Evolutionary conservation across 257 asterid genomes (phyloP), one percentile per base, ranked within the genome.

Genomic region (Solanum arcanum): DNA sequence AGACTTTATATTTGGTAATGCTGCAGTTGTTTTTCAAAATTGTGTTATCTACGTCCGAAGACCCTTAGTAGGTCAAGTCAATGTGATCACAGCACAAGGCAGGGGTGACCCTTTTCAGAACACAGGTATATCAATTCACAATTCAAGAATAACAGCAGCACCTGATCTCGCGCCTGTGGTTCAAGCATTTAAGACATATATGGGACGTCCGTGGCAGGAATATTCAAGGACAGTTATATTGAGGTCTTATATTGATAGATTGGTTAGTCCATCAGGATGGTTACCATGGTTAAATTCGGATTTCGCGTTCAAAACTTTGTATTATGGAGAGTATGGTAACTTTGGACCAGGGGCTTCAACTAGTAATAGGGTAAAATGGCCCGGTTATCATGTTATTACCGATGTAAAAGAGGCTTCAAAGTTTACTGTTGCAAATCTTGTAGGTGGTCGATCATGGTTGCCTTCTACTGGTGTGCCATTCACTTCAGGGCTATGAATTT

Each of bases 1-100:
- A 2, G 93, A 92, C 62, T 92, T 92, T 91, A 92, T 92, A 9
- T 92, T 90, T 4, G 94, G 94, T 12, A 46, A 76, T 12, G 91
- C 92, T 5, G 73, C 93, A 1, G 89, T 39, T 11, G 90, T 92
- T 56, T 85, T 92, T 46, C 94, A 92, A 44, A 86, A 76, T 29
- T 89, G 92, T 83, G 8, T 13, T 21, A 88, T 92, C 7, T 74
- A 20, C 10, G 86, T 84, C 4, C 88, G 90, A 27, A 90, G 75
- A 80, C 92, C 94, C 15, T 12, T 64, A 23, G 59, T 13, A 6
- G 90, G 89, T 4, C 89, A 88, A 52, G 35, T 64, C 5, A 90
- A 88, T 62, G 84, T 83, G 25, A 84, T 92, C 29, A 86, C 93
- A 6, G 92, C 93, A 7, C 92, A 88, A 80, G 88, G 88, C 13